These are phyloP conservation scores for Gomphus bonarii DNA, from an alignment of 1,284 basidiomycete species.

Conservation along the genomic window DNA sequence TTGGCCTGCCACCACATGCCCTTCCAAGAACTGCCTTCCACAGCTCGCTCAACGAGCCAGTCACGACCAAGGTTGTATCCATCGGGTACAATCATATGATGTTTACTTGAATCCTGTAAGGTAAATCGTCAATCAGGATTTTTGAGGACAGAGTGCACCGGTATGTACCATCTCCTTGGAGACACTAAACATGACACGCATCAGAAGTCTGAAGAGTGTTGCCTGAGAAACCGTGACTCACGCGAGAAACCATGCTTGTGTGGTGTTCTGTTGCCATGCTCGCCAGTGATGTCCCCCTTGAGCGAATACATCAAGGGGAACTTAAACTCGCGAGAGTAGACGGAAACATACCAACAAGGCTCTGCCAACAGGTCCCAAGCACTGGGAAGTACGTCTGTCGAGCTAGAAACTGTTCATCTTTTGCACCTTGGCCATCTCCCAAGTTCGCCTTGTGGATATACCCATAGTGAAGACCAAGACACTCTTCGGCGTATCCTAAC, in stretches of 20 bases:
- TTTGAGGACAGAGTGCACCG: neutral
- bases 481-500: slow-evolving; percentile 52
- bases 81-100: slow-evolving; percentile 62
- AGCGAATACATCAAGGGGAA: neutral
- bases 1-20: slow-evolving; percentile 62
- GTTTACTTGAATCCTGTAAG: slow-evolving; percentile 44
- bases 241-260: slow-evolving; percentile 39
- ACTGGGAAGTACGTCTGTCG: slow-evolving; percentile 35
- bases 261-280: slow-evolving; percentile 38
- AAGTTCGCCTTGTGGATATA: slow-evolving; percentile 34
- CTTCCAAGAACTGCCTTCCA: slow-evolving; percentile 46
- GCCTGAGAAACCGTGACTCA: slow-evolving; percentile 16
- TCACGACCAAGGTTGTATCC: slow-evolving; percentile 75
- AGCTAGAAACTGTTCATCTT: slow-evolving; percentile 31
- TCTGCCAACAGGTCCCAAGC: slow-evolving; percentile 38
- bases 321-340: neutral
- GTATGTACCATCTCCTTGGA: slow-evolving; percentile 55
- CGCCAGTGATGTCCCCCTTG: slow-evolving; percentile 36
- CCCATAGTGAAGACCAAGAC: slow-evolving; percentile 35
- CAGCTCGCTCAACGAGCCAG: slow-evolving; percentile 56
- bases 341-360: slow-evolving; percentile 22
- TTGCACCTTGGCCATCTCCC: slow-evolving; percentile 33
- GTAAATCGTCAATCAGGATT: neutral
- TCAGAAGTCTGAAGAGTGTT: neutral
- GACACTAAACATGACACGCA: slow-evolving; percentile 31